Base-by-base conservation (phyloP, 306 rosid species). In the Pachyrhizus erosus region DNA sequence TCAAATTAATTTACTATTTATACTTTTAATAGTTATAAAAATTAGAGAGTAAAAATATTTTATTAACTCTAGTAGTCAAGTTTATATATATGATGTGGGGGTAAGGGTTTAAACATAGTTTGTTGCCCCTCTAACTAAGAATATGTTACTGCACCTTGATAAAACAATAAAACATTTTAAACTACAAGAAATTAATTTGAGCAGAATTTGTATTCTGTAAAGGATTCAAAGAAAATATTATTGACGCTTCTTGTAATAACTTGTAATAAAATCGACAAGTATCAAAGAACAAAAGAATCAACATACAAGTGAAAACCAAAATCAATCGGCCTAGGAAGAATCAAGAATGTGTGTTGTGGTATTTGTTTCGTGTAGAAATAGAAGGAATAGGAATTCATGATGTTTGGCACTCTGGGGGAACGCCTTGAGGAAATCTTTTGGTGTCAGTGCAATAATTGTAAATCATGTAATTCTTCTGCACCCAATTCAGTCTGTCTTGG, bases 401-500 rank as follows among this genome's bases (percentile, higher is more conserved):
- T 15, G 24, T 0, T 15, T 15, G 24, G 34, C 89, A 82, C 14
- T 86, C 89, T 0, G 23, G 5, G 0, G 89, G 89, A 27, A 86
- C 51, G 3, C 86, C 89, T 0, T 79, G 84, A 0, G 84, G 89
- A 57, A 86, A 86, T 2, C 89, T 70, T 3, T 86, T 75, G 1
- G 18, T 2, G 26, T 86, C 87, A 4, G 64, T 9, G 29, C 94
- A 94, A 45, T 90, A 91, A 70, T 91, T 82, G 51, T 93, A 93
- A 4, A 93, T 90, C 97, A 91, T 93, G 75, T 87, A 89, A 27
- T 91, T 89, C 23, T 75, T 86, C 74, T 89, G 92, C 54, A 80
- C 93, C 94, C 91, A 88, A 7, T 62, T 37, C 0, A 94, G 39
- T 42, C 75, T 88, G 0, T 83, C 71, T 14, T 87, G 87, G 2